Percentiles rank a stretch among this genome's conserved stretches.
Conservation (phyloP, 371 early-diverging fungal species). For the Saksenaea oblongispora region DNA sequence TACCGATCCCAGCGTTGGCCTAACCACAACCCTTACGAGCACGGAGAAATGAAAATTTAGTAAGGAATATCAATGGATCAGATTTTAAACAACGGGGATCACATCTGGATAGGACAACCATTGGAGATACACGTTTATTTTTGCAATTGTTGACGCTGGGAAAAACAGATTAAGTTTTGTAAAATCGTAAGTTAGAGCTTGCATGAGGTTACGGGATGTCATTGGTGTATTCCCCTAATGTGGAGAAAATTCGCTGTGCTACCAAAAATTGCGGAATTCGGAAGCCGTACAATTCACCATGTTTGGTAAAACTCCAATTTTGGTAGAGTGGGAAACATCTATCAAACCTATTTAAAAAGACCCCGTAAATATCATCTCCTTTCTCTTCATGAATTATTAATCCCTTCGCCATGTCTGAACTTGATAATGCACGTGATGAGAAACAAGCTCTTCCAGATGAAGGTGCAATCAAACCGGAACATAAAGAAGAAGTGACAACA, state of each 20-base stretch:
- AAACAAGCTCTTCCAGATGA: background rate
- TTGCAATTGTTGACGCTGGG: background rate
- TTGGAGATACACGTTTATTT: too few relatives aligned
- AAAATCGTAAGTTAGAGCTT: too few relatives aligned
- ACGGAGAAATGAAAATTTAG: too few relatives aligned
- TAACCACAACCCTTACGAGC: too few relatives aligned
- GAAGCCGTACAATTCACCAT: background rate
- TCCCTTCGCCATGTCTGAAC: background rate
- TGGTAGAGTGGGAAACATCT: background rate
- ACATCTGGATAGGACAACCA: too few relatives aligned
- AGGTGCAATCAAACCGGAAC: background rate
- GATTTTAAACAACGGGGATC: too few relatives aligned
- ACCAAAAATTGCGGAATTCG: background rate
- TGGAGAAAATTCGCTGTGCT: background rate
- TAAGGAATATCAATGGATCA: too few relatives aligned
- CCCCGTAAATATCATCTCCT: background rate
- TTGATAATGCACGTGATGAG: background rate
- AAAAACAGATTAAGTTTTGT: background rate
- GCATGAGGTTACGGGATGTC: background rate
- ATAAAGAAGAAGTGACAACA: background rate
- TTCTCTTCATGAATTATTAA: background rate
- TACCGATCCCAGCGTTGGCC: too few relatives aligned
- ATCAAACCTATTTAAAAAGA: background rate
- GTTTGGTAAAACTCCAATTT: background rate
- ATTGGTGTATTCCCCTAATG: background rate